These are phyloP conservation scores for Bocquillonia castaneifolia DNA, from an alignment of 441 rosid genomes.

Conservation along the genomic window DNA sequence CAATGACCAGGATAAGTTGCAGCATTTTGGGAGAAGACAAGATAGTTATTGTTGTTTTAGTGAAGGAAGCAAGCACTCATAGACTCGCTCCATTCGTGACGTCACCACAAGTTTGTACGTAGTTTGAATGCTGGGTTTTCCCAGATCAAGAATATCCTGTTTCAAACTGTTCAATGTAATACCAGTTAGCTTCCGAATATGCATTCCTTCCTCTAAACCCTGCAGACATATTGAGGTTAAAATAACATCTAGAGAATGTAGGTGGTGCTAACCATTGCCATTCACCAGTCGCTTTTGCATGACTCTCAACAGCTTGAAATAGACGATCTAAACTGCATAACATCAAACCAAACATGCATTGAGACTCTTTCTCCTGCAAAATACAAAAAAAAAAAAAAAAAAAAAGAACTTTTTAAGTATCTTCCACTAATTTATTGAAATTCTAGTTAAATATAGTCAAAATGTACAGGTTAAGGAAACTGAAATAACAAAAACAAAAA, in stretches of 20 bases:
- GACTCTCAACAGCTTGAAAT: slow-evolving; percentile 60
- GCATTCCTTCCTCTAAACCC: background rate
- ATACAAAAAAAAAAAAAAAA: slow-evolving; percentile 25
- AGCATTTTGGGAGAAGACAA: background rate
- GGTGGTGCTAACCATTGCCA: slow-evolving; percentile 65
- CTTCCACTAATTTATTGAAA: background rate
- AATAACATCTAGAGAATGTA: background rate
- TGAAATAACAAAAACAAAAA: background rate
- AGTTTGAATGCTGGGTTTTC: slow-evolving; percentile 59
- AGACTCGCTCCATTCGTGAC: slow-evolving; percentile 56
- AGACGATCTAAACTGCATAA: slow-evolving; percentile 72
- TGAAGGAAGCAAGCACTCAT: slow-evolving; percentile 80
- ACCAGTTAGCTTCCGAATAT: slow-evolving; percentile 23
- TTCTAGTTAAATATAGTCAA: background rate
- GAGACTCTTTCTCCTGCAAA: slow-evolving; percentile 85
- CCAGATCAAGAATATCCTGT: slow-evolving; percentile 75
- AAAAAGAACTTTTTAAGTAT: background rate
- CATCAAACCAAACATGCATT: slow-evolving; percentile 70
- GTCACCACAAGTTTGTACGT: slow-evolving; percentile 61
- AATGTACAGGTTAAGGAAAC: background rate
- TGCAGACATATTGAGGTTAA: background rate
- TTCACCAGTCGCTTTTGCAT: slow-evolving; percentile 79
- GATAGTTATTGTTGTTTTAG: slow-evolving; percentile 36
- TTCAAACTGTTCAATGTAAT: slow-evolving; percentile 50
- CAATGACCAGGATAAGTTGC: background rate